phyloP scores from a whole-genome alignment of 2,329 filamentous ascomycete genomes.

The Fusarium pseudoanthophilum region DNA sequence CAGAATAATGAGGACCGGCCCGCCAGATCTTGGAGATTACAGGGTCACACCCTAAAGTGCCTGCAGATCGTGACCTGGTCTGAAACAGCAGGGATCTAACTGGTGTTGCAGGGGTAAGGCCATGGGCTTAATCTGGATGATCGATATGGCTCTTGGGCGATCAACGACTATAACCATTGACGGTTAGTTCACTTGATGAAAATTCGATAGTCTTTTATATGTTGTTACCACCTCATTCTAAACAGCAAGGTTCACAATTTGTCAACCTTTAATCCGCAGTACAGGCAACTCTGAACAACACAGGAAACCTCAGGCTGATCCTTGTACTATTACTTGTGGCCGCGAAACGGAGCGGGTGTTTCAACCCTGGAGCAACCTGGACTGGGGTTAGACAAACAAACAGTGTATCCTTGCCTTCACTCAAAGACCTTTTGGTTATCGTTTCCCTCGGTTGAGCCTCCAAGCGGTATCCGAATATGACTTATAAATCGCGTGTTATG shows the following conservation, averaged over 20 bases:
- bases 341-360: constrained; percentile 36
- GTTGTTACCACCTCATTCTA: not conserved
- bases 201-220: not conserved
- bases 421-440: not conserved
- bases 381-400: constrained; percentile 23
- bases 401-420: not conserved
- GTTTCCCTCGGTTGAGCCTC: not conserved
- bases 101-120: constrained; percentile 8
- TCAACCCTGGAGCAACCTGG: constrained; percentile 29
- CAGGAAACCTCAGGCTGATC: constrained; percentile 16
- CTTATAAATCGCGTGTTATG: not conserved
- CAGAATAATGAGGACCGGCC: constrained; percentile 17
- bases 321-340: constrained; percentile 10
- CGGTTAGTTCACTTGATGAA: not conserved
- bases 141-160: not conserved
- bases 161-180: constrained; percentile 4
- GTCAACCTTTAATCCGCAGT: not conserved
- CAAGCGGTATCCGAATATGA: not conserved
- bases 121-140: constrained; percentile 20
- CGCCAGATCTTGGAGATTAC: constrained; percentile 41
- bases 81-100: constrained; percentile 30
- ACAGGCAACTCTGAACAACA: not conserved
- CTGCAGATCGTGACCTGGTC: constrained; percentile 30
- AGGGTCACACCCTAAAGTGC: constrained; percentile 36
- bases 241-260: not conserved